Evolutionary conservation across 352 stramenopile species (phyloP).

Genomic region (Pythium phragmiticola): DNA sequence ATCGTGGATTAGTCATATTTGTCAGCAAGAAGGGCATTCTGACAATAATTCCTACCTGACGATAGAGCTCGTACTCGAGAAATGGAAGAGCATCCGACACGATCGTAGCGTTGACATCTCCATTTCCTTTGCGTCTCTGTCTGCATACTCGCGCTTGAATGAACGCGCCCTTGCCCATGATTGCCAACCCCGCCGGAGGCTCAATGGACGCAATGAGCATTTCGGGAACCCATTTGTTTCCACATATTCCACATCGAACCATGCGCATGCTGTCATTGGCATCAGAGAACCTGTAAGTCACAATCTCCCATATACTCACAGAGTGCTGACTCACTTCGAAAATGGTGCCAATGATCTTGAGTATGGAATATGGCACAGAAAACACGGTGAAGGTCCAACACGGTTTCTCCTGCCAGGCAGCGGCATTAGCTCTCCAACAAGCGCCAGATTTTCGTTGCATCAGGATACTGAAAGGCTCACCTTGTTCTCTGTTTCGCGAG

Average conservation of each 20-base stretch:
- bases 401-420: conserved; percentile 35
- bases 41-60: conserved; percentile 70
- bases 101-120: conserved; percentile 95
- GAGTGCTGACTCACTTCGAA: conserved; percentile 70
- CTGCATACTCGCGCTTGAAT: conserved; percentile 96
- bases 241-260: conserved; percentile 94
- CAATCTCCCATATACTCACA: background rate
- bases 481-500: conserved; percentile 18
- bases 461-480: conserved; percentile 1
- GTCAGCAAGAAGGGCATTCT: no score
- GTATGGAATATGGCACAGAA: conserved; percentile 97
- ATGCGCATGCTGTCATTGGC: conserved; percentile 89
- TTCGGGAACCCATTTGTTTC: conserved; percentile 98
- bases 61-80: conserved; percentile 97
- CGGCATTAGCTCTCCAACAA: background rate
- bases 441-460: background rate
- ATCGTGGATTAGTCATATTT: background rate
- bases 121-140: conserved; percentile 87
- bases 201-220: conserved; percentile 92
- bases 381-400: conserved; percentile 79
- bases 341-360: conserved; percentile 94
- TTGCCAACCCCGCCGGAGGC: conserved; percentile 72
- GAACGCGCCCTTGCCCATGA: conserved; percentile 92
- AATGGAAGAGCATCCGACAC: conserved; percentile 97
- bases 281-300: background rate